These are phyloP conservation scores for Inonotus obliquus DNA, from an alignment of 1,284 basidiomycete genomes.

Conservation along the genomic window DNA sequence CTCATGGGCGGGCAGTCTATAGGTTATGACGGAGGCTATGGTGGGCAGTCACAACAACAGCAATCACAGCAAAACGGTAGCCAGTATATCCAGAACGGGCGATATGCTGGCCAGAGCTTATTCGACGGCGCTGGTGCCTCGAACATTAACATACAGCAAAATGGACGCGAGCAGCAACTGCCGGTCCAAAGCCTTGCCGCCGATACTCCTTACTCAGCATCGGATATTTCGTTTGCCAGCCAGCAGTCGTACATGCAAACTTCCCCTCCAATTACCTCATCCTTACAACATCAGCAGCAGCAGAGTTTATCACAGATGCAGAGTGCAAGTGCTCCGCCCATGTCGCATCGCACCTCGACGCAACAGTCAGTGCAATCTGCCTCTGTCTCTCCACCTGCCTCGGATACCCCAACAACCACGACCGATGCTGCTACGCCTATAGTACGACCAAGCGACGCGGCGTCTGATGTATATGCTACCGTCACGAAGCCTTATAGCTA, in stretches of 20 bases:
- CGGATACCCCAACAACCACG: constrained; percentile 12
- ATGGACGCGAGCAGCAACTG: constrained; percentile 12
- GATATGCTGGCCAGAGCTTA: background rate
- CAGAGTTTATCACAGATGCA: background rate
- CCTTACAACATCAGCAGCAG: constrained; percentile 12
- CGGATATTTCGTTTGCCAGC: constrained; percentile 5
- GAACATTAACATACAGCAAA: constrained; percentile 12
- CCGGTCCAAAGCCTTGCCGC: constrained; percentile 1
- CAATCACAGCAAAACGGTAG: constrained; percentile 7
- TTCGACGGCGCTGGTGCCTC: constrained; percentile 4
- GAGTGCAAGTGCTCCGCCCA: background rate
- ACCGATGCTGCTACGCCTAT: constrained; percentile 19
- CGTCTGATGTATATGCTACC: constrained; percentile 59
- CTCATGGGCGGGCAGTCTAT: constrained; percentile 18
- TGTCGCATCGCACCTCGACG: background rate
- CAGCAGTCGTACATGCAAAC: constrained; percentile 6
- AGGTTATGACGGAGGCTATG: constrained; percentile 25
- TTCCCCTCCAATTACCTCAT: background rate
- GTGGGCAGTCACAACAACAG: constrained; percentile 21
- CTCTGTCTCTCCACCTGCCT: constrained; percentile 18
- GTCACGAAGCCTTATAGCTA: constrained; percentile 87
- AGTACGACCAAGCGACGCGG: constrained; percentile 22
- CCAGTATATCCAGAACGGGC: constrained; percentile 3
- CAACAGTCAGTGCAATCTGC: constrained; percentile 4
- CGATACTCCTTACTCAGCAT: constrained; percentile 1